These are phyloP conservation scores for Lachancea quebecensis DNA, from an alignment of 805 yeast genomes.

Conservation along the genomic window DNA sequence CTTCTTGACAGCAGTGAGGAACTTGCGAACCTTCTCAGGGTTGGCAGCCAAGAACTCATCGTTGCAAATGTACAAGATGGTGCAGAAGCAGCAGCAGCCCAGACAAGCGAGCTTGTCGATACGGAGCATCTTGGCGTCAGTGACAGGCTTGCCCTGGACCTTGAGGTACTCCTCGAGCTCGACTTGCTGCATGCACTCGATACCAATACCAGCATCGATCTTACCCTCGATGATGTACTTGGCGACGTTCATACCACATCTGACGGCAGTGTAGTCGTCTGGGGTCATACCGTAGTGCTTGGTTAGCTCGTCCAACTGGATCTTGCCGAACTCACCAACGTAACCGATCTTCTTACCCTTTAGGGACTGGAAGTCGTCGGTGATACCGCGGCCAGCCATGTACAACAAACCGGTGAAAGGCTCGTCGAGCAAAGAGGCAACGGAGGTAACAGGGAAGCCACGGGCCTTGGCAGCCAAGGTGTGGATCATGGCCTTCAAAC, in stretches of 20 bases:
- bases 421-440: conserved; percentile 49
- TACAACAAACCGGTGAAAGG: conserved; percentile 52
- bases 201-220: conserved; percentile 53
- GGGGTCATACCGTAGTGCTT: conserved; percentile 51
- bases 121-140: conserved; percentile 49
- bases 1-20: conserved; percentile 43
- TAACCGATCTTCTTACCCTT: conserved; percentile 50
- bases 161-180: conserved; percentile 46
- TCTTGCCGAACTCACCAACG: conserved; percentile 55
- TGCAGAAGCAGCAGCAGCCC: conserved; percentile 55
- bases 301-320: conserved; percentile 50
- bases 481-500: conserved; percentile 54
- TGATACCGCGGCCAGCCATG: conserved; percentile 44
- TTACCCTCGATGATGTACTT: conserved; percentile 48
- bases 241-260: conserved; percentile 57
- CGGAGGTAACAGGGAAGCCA: conserved; percentile 50
- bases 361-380: conserved; percentile 44
- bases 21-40: conserved; percentile 40
- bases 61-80: conserved; percentile 47
- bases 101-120: conserved; percentile 49
- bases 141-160: conserved; percentile 36
- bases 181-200: conserved; percentile 54
- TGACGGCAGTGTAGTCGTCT: conserved; percentile 47
- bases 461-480: conserved; percentile 55
- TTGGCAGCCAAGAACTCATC: conserved; percentile 42